phyloP scores from a whole-genome alignment of 1,139 yeast genomes.

The Scheffersomyces illinoinensis region DNA sequence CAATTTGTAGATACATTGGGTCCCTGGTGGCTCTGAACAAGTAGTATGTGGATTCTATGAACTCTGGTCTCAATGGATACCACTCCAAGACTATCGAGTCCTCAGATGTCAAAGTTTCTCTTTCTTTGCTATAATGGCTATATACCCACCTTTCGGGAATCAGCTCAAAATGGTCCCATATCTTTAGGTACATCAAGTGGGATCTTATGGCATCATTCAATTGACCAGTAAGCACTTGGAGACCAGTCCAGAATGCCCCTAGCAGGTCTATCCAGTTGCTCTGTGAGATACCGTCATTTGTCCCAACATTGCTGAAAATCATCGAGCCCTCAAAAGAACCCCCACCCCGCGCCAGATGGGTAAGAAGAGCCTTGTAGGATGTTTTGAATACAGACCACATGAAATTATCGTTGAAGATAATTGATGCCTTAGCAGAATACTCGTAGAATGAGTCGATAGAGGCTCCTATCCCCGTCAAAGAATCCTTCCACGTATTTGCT shows the following conservation, averaged over 20 bases:
- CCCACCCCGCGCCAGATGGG: constrained; percentile 42
- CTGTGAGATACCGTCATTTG: constrained; percentile 48
- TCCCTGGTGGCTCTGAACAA: constrained; percentile 83
- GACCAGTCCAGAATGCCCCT: constrained; percentile 86
- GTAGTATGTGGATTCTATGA: constrained; percentile 84
- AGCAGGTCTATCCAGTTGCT: constrained; percentile 82
- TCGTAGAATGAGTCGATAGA: constrained; percentile 93
- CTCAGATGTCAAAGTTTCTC: constrained; percentile 7
- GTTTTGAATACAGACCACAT: constrained; percentile 61
- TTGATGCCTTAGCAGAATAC: constrained; percentile 76
- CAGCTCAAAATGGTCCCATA: constrained; percentile 80
- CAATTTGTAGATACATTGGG: constrained; percentile 79
- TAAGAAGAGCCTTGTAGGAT: constrained; percentile 59
- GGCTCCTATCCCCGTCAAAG: constrained; percentile 83
- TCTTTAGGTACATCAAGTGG: constrained; percentile 67
- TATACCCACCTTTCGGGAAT: constrained; percentile 88
- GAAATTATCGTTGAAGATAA: constrained; percentile 67
- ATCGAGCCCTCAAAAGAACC: constrained; percentile 47
- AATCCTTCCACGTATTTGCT: constrained; percentile 56
- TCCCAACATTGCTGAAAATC: constrained; percentile 63
- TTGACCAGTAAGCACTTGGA: constrained; percentile 79
- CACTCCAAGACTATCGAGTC: constrained; percentile 65
- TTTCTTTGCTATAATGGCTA: constrained; percentile 10
- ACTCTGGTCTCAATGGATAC: constrained; percentile 93
- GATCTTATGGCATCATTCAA: constrained; percentile 61